Percentiles rank a stretch among this genome's conserved stretches.
Evolutionary conservation across 352 stramenopile species (phyloP).

Genomic region (Pythium pyrilobum): DNA sequence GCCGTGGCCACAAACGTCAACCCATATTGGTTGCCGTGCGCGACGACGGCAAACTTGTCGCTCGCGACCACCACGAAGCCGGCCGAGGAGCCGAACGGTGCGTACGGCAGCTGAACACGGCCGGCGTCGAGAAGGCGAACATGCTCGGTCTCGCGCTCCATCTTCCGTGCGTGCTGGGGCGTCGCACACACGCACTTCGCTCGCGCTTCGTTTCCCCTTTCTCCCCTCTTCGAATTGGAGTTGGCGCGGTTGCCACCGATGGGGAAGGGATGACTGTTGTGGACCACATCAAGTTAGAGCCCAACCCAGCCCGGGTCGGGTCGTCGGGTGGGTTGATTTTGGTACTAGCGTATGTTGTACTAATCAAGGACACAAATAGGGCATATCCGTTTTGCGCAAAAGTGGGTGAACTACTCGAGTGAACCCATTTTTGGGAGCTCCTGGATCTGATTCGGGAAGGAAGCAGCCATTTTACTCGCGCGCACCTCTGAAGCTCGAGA

Average conservation of each 20-base stretch:
- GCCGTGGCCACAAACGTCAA: slow-evolving; percentile 40
- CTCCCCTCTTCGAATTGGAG: not conserved
- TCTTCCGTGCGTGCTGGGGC: not conserved
- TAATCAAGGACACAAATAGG: no score
- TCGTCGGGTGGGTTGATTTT: no score
- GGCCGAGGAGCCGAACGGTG: slow-evolving; percentile 21
- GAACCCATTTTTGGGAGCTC: not conserved
- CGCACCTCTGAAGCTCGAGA: no score
- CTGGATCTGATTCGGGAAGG: not conserved
- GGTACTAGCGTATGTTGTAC: no score
- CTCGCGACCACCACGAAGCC: slow-evolving; percentile 28
- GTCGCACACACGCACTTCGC: not conserved
- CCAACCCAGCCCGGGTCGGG: no score
- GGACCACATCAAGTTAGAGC: not conserved
- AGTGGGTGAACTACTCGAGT: not conserved
- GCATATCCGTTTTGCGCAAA: no score
- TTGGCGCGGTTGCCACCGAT: slow-evolving; percentile 4
- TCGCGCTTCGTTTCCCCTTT: not conserved
- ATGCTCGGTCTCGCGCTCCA: slow-evolving; percentile 52
- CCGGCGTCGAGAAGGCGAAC: slow-evolving; percentile 73
- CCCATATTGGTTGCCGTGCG: slow-evolving; percentile 56
- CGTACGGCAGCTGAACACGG: slow-evolving; percentile 38
- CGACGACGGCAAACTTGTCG: slow-evolving; percentile 44
- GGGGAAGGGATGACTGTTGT: not conserved
- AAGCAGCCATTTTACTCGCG: no score